Evolutionary conservation across 768 basidiomycete species (phyloP).

Genomic region (Mycena epipterygia): DNA sequence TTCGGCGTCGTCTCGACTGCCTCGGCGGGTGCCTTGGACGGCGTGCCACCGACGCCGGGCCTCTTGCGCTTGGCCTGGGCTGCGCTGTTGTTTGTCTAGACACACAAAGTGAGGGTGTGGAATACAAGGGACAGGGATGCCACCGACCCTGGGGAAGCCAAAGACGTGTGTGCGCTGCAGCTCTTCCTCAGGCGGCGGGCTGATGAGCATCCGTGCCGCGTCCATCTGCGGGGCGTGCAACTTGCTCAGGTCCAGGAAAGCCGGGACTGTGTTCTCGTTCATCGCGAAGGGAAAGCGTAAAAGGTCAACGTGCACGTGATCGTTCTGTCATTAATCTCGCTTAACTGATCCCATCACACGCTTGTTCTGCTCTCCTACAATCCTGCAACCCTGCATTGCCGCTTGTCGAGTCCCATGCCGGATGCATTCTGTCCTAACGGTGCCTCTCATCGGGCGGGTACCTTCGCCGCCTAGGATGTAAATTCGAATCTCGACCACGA

Average conservation of each 20-base stretch:
- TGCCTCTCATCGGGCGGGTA: too few species aligned
- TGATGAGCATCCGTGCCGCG: constrained; percentile 57
- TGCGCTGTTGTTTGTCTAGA: constrained; percentile 36
- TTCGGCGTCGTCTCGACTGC: constrained; percentile 65
- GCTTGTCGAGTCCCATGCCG: too few species aligned
- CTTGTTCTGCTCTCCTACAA: too few species aligned
- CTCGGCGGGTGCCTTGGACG: constrained; percentile 42
- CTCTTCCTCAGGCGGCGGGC: constrained; percentile 73
- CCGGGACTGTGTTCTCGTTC: constrained; percentile 25
- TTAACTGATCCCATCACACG: too few species aligned
- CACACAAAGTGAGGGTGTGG: too few species aligned
- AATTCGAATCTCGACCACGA: too few species aligned
- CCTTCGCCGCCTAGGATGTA: too few species aligned
- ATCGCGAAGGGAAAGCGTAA: not conserved
- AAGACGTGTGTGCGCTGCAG: constrained; percentile 27
- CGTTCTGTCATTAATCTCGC: too few species aligned
- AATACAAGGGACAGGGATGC: constrained; percentile 9
- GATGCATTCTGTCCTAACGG: too few species aligned
- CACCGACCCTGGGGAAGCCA: constrained; percentile 16
- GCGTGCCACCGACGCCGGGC: constrained; percentile 30
- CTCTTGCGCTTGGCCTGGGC: constrained; percentile 57
- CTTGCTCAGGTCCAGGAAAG: not conserved
- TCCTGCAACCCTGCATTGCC: too few species aligned
- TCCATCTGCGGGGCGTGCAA: constrained; percentile 12
- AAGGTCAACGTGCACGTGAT: constrained; percentile 32